phyloP scores from a whole-genome alignment of 768 basidiomycete species.

The Lanmaoa pseudosensibilis region DNA sequence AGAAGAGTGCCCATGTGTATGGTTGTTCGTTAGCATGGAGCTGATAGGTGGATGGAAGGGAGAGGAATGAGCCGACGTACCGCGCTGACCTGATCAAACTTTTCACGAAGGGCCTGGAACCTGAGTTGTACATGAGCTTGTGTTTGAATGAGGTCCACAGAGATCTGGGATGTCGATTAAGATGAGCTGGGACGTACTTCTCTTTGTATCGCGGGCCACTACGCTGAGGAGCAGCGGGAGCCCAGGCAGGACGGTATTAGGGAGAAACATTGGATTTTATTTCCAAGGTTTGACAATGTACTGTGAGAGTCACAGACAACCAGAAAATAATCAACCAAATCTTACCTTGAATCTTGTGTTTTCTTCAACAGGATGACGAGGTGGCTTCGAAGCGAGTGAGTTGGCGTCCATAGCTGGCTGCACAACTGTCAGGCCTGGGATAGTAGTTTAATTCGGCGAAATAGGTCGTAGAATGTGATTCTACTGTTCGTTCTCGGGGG shows the following conservation, averaged over 20 bases:
- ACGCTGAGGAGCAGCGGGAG: slow-evolving; percentile 17
- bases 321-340: background rate
- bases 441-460: too few relatives aligned
- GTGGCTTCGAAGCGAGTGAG: slow-evolving; percentile 11
- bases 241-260: background rate
- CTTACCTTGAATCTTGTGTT: slow-evolving; percentile 27
- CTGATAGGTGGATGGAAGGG: background rate
- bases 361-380: slow-evolving; percentile 20
- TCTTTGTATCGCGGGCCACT: slow-evolving; percentile 32
- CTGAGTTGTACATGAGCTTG: slow-evolving; percentile 8
- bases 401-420: slow-evolving; percentile 17
- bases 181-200: slow-evolving; percentile 21
- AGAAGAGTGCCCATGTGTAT: background rate
- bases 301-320: slow-evolving; percentile 1
- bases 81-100: slow-evolving; percentile 33
- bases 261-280: background rate
- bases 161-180: background rate
- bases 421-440: background rate
- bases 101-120: slow-evolving; percentile 34
- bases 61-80: slow-evolving; percentile 18
- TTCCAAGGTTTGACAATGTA: background rate
- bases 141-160: background rate
- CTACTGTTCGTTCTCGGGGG: background rate
- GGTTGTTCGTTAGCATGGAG: background rate
- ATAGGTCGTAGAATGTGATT: background rate